Base-by-base conservation (phyloP, 257 asterid genomes). In the Coffea canephora region DNA sequence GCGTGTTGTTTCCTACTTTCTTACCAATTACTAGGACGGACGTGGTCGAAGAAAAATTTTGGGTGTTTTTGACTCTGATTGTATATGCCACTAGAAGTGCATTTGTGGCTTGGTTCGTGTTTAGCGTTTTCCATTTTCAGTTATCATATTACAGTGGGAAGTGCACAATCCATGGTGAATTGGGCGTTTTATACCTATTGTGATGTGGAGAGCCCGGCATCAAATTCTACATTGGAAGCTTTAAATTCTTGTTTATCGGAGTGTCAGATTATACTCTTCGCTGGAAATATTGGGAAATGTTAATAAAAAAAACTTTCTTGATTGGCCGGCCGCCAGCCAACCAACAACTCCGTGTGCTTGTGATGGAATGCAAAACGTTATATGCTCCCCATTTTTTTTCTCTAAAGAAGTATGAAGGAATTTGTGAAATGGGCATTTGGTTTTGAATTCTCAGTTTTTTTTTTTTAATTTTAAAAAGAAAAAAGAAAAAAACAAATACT, bases 21-120 rank as follows among this genome's bases (percentile, higher is more conserved):
- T 5, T 25, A 18, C 36, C 64, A n/a, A 25, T 64, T 27, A 9
- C 73, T 6, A 57, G 71, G 65, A 73, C 46, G 71, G 65, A 73
- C 46, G 10, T 25, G 15, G 65, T 55, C 8, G 36, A 64, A 49
- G 76, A 80, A 80, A 50, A 23, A 74, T 80, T 80, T 80, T 79
- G 54, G 14, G 16, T 55, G 54, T 36, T 8, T 50, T n/a, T 79
- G 39, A 48, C 74, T 11, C 65, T 49, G 34, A 70, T 79, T 79
- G 78, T 79, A 62, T 16, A 72, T 79, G 82, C 67, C 54, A 21
- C 69, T 34, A 55, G 69, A 74, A 27, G 71, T 14, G 71, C 11
- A 13, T 54, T 15, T 36, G 18, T 41, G 62, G 52, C 43, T 52
- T 71, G 64, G 8, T 73, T 27, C 11, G 41, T n/a, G 62, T 48